Evolutionary conservation across 2,329 filamentous ascomycete genomes (phyloP).

Genomic region (Simplicillium aogashimaense): DNA sequence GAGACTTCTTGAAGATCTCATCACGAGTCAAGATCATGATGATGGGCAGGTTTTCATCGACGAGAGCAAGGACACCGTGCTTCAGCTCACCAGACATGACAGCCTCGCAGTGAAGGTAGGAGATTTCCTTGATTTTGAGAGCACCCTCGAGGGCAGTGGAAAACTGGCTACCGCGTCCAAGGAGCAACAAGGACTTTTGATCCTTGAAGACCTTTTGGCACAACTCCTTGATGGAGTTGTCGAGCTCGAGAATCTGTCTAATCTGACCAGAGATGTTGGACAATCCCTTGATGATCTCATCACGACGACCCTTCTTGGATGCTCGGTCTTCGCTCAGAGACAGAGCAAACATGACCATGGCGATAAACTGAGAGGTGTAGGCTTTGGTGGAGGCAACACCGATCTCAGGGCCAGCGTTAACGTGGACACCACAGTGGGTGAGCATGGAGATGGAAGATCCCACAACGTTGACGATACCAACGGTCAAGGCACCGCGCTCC

Average conservation of each 20-base stretch:
- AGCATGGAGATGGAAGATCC: slow-evolving; percentile 97
- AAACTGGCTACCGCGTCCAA: slow-evolving; percentile 93
- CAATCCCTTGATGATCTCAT: slow-evolving; percentile 95
- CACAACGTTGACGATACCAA: slow-evolving; percentile 97
- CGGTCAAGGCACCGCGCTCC: slow-evolving; percentile 92
- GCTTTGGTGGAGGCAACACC: slow-evolving; percentile 99
- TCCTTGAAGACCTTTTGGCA: slow-evolving; percentile 90
- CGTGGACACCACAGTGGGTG: slow-evolving; percentile 98
- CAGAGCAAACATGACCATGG: slow-evolving; percentile 99
- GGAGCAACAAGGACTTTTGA: slow-evolving; percentile 89
- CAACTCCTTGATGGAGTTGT: slow-evolving; percentile 88
- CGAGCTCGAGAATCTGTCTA: slow-evolving; percentile 80
- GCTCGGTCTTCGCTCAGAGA: slow-evolving; percentile 94
- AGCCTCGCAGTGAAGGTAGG: slow-evolving; percentile 97
- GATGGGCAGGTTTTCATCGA: slow-evolving; percentile 97
- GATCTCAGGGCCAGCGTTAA: slow-evolving; percentile 97
- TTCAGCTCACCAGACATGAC: slow-evolving; percentile 99
- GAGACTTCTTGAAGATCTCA: slow-evolving; percentile 93
- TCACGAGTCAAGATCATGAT: slow-evolving; percentile 99
- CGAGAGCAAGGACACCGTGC: slow-evolving; percentile 93
- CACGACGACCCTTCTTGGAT: slow-evolving; percentile 81
- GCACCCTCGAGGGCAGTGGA: slow-evolving; percentile 95
- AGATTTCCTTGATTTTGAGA: slow-evolving; percentile 99
- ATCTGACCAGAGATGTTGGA: slow-evolving; percentile 83
- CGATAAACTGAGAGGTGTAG: slow-evolving; percentile 98